Evolutionary conservation across 768 basidiomycete genomes (phyloP), one percentile per base, ranked within the genome.

Genomic region (Mycena galopus): DNA sequence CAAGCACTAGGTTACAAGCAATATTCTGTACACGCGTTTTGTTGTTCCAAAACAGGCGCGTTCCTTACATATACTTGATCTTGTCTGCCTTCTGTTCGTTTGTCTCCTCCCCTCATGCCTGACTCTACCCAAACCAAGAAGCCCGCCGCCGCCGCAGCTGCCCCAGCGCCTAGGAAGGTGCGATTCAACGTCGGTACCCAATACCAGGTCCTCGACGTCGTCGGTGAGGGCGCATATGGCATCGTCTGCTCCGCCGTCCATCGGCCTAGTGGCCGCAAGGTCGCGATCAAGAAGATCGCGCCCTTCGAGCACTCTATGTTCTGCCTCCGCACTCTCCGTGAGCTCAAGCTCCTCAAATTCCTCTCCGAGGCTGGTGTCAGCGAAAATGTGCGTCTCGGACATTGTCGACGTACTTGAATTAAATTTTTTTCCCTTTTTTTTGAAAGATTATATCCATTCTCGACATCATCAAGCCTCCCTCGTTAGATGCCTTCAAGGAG

Each of bases 221-320:
- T 96, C 67, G 94, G 94, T 59, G 94, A 96, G 80, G 94, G 96
- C 29, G 96, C 96, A 62, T 97, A 97, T 79, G 97, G 97, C 61
- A 94, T 97, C 78, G 97, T 98, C 71, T 96, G 94, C 82, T 97
- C 96, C 27, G 97, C 97, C 6, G 85, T 96, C 4, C 96, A 99
- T 80, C 81, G 90, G 72, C 92, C 95, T 2, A 94, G 94, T 63
- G 91, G 92, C 63, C 93, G 95, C 70, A 96, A 96, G 82, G 97
- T 99, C 72, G 97, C 97, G 65, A 96, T 98, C 87, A 98, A 98
- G 88, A 94, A 94, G 84, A 96, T 98, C 83, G 91, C 94, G 0
- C 96, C 96, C 7, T 98, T 98, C 76, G 96, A 97, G 80, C 96
- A 97, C 79, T 92, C 96, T 67, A 96, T 97, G 94, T 97, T 96